Conservation (phyloP, 805 yeast genomes). For the Wickerhamiella nectarea region DNA sequence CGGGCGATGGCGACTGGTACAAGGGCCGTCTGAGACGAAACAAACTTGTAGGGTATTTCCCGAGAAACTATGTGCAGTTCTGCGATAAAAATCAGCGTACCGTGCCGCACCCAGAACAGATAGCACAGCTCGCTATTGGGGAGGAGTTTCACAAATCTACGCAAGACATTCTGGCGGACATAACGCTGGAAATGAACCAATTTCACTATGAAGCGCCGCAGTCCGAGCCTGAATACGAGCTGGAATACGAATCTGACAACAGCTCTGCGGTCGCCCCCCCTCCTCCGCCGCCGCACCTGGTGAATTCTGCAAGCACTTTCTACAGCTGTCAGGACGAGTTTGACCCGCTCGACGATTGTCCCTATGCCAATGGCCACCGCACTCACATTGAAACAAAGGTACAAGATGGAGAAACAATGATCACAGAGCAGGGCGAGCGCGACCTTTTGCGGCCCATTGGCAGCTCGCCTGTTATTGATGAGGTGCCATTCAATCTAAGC, state of each 20-base stretch:
- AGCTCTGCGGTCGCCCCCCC: conserved; percentile 25
- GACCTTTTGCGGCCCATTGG: conserved; percentile 1
- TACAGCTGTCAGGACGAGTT: not conserved
- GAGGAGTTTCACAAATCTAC: conserved; percentile 14
- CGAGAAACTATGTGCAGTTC: conserved; percentile 67
- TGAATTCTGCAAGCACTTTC: conserved; percentile 7
- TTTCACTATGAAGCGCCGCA: too few relatives aligned
- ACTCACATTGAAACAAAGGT: conserved; percentile 1
- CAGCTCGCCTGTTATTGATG: conserved; percentile 15
- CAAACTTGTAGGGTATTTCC: conserved; percentile 73
- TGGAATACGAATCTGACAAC: not conserved
- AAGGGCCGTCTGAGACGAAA: conserved; percentile 70
- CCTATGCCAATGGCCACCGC: conserved; percentile 6
- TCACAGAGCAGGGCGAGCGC: conserved; percentile 7
- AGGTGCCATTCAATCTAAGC: conserved; percentile 19
- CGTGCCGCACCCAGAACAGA: conserved; percentile 2
- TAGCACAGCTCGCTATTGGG: conserved; percentile 3
- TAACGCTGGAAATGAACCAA: conserved; percentile 19
- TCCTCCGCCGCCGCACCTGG: conserved; percentile 27
- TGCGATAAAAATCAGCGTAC: conserved; percentile 23
- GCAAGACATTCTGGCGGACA: conserved; percentile 21
- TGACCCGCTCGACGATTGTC: not conserved
- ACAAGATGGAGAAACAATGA: conserved; percentile 2
- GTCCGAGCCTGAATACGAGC: too few relatives aligned
- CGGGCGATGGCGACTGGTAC: conserved; percentile 88